Percentiles rank a stretch among this genome's conserved stretches.
These are phyloP conservation scores for Passalora sequoiae DNA, from an alignment of 2,329 filamentous ascomycete species.

Conservation along the genomic window DNA sequence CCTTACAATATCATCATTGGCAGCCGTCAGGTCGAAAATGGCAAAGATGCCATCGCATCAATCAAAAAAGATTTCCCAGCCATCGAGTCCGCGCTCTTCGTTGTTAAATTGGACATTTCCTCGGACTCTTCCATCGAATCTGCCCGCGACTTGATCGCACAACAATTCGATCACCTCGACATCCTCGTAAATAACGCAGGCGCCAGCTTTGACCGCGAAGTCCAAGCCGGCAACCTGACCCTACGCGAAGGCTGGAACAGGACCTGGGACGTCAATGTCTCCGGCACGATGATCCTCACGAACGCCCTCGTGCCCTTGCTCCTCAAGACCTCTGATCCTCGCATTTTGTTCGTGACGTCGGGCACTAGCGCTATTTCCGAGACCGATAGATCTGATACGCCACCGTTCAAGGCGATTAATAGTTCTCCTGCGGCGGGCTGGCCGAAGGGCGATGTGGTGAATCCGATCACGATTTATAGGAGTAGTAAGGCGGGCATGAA, in stretches of 20 bases:
- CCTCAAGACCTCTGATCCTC: constrained; percentile 33
- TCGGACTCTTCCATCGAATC: constrained; percentile 50
- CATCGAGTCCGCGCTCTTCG: constrained; percentile 39
- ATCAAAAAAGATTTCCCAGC: constrained; percentile 40
- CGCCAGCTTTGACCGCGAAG: constrained; percentile 41
- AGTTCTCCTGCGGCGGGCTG: constrained; percentile 39
- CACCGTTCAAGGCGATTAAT: constrained; percentile 24
- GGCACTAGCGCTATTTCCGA: constrained; percentile 41
- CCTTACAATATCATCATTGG: constrained; percentile 56
- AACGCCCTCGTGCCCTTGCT: constrained; percentile 36
- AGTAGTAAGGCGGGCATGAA: constrained; percentile 45
- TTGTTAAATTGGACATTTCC: constrained; percentile 51
- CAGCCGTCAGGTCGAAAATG: constrained; percentile 49
- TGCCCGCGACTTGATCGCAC: constrained; percentile 42
- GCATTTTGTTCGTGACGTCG: constrained; percentile 39
- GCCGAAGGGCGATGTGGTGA: constrained; percentile 38
- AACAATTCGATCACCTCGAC: constrained; percentile 46
- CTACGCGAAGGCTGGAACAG: constrained; percentile 37
- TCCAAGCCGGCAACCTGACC: constrained; percentile 26
- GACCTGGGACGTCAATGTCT: constrained; percentile 38
- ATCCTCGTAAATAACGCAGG: constrained; percentile 56
- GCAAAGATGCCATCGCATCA: constrained; percentile 42
- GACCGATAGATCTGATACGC: constrained; percentile 28
- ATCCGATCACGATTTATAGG: constrained; percentile 36
- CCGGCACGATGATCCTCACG: constrained; percentile 38